These are phyloP conservation scores for Cryptococcus maquisensis DNA, from an alignment of 1,284 basidiomycete species.

Conservation along the genomic window DNA sequence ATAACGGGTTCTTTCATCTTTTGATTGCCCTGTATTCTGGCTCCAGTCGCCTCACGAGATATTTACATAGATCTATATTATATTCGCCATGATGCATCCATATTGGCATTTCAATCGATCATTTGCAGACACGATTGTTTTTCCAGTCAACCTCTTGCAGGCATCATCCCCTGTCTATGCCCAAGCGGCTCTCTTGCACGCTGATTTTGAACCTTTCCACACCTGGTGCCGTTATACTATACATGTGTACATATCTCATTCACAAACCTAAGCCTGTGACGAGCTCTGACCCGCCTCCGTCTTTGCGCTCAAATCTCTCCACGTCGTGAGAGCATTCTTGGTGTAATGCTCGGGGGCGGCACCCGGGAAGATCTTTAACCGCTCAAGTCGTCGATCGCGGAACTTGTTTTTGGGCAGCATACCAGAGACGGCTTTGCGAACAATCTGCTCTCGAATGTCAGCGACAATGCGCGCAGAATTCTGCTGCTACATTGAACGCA, in stretches of 20 bases:
- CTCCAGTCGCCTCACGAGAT: neutral
- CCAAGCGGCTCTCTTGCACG: neutral
- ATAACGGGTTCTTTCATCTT: neutral
- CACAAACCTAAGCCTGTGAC: neutral
- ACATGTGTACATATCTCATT: neutral
- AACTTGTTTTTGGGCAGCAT: constrained; percentile 97
- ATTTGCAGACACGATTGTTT: no score
- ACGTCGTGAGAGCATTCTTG: constrained; percentile 38
- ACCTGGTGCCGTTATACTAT: no score
- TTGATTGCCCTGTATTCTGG: neutral
- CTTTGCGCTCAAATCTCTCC: constrained; percentile 22
- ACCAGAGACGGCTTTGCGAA: constrained; percentile 88
- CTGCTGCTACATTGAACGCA: constrained; percentile 50
- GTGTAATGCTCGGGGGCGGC: constrained; percentile 29
- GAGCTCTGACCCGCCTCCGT: neutral
- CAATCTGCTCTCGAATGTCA: constrained; percentile 60
- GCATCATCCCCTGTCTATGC: neutral
- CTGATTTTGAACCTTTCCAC: no score
- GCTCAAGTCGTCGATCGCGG: constrained; percentile 73
- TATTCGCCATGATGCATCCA: neutral
- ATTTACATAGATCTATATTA: neutral
- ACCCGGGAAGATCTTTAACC: constrained; percentile 78
- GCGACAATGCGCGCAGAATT: neutral
- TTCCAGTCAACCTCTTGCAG: no score
- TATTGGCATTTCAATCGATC: no score